These are phyloP conservation scores for Sugiyamaella novakii DNA, from an alignment of 1,139 yeast genomes.

Conservation along the genomic window DNA sequence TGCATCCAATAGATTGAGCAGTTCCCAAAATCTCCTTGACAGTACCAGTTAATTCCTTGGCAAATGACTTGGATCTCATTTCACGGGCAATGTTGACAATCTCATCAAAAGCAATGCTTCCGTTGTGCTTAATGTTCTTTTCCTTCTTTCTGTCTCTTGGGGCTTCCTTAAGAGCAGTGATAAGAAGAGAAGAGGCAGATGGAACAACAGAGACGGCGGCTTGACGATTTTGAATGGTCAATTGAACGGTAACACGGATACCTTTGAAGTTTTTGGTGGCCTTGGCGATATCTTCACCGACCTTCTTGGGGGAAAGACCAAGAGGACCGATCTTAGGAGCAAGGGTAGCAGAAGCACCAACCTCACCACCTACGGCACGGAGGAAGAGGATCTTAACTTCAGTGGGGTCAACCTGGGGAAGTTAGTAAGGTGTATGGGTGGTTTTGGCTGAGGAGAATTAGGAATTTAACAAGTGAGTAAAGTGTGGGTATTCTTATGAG, in stretches of 20 bases:
- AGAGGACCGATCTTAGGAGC: slow-evolving; percentile 99
- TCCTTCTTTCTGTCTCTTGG: slow-evolving; percentile 99
- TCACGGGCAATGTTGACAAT: slow-evolving; percentile 96
- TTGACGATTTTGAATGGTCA: slow-evolving; percentile 99
- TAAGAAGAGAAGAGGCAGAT: slow-evolving; percentile 98
- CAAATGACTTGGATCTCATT: slow-evolving; percentile 97
- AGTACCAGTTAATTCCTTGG: slow-evolving; percentile 95
- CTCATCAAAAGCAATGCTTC: slow-evolving; percentile 97
- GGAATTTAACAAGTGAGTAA: too few species aligned
- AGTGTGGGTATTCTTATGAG: too few species aligned
- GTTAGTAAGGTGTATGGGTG: slow-evolving; percentile 8
- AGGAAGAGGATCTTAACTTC: slow-evolving; percentile 98
- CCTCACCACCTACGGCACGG: slow-evolving; percentile 99
- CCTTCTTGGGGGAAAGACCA: slow-evolving; percentile 99
- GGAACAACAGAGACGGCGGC: slow-evolving; percentile 99
- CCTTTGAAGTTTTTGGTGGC: slow-evolving; percentile 99
- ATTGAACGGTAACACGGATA: slow-evolving; percentile 97
- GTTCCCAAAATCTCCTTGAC: slow-evolving; percentile 99
- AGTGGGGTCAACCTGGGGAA: slow-evolving; percentile 80
- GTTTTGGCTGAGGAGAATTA: too few species aligned
- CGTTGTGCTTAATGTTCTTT: slow-evolving; percentile 99
- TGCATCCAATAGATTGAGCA: slow-evolving; percentile 98
- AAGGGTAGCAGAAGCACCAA: slow-evolving; percentile 99
- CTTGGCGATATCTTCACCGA: slow-evolving; percentile 99
- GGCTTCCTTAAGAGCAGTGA: slow-evolving; percentile 99